phyloP scores from a whole-genome alignment of 2,329 filamentous ascomycete species.

The Venturia effusa region DNA sequence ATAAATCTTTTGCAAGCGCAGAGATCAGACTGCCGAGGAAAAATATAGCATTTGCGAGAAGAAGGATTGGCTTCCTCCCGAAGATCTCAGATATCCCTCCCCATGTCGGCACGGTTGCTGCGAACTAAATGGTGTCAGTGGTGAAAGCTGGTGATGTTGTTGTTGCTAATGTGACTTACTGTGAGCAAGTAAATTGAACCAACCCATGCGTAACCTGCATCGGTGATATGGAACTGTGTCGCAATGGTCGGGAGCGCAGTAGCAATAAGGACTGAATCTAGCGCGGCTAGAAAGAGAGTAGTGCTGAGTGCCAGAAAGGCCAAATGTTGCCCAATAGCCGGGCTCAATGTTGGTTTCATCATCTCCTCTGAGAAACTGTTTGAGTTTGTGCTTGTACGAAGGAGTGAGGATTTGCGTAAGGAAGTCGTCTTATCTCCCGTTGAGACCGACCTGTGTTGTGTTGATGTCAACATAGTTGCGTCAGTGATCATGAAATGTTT shows the following conservation, averaged over 20 bases:
- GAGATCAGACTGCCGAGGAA: slow-evolving; percentile 43
- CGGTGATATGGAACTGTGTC: slow-evolving; percentile 9
- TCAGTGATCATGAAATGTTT: not conserved
- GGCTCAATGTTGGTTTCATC: not conserved
- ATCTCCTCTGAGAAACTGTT: not conserved
- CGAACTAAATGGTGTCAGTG: slow-evolving; percentile 14
- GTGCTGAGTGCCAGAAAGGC: slow-evolving; percentile 13
- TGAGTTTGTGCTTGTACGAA: not conserved
- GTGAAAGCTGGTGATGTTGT: not conserved
- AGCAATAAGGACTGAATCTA: slow-evolving; percentile 17
- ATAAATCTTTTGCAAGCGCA: slow-evolving; percentile 39
- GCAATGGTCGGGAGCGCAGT: slow-evolving; percentile 13
- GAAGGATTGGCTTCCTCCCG: slow-evolving; percentile 25
- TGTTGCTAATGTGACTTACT: slow-evolving; percentile 11
- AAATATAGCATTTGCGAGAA: slow-evolving; percentile 21
- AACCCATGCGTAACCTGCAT: slow-evolving; percentile 13
- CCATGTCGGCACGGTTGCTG: slow-evolving; percentile 30
- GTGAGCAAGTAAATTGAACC: slow-evolving; percentile 26
- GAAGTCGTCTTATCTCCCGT: not conserved
- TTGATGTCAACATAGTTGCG: not conserved
- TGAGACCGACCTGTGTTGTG: not conserved
- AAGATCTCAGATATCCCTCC: slow-evolving; percentile 29
- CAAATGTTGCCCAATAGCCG: not conserved
- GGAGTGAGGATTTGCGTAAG: not conserved
- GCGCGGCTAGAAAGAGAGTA: slow-evolving; percentile 12